Evolutionary conservation across 2,329 filamentous ascomycete genomes (phyloP).

Genomic region (Colletotrichum nymphaeae): DNA sequence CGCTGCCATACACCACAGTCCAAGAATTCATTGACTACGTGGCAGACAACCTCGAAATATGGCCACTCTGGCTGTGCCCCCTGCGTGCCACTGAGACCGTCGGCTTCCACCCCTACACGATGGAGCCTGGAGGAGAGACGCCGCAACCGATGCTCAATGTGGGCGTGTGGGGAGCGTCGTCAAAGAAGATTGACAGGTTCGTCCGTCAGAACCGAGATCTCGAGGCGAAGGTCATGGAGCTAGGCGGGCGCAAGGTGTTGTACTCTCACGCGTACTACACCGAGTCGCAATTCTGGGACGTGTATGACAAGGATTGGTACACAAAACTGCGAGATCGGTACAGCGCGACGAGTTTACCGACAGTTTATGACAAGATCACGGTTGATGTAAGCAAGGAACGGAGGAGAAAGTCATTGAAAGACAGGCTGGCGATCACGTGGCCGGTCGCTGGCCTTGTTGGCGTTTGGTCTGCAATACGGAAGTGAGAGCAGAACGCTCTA

Average conservation of each 20-base stretch:
- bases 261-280: slow-evolving; percentile 78
- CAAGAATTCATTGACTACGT: slow-evolving; percentile 61
- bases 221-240: slow-evolving; percentile 67
- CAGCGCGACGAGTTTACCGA: slow-evolving; percentile 68
- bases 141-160: slow-evolving; percentile 61
- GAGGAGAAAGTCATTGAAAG: not conserved
- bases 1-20: slow-evolving; percentile 56
- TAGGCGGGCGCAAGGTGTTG: slow-evolving; percentile 76
- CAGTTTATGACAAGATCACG: slow-evolving; percentile 76
- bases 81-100: slow-evolving; percentile 55
- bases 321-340: slow-evolving; percentile 68
- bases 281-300: slow-evolving; percentile 75
- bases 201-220: slow-evolving; percentile 68
- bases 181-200: slow-evolving; percentile 55
- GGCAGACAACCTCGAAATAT: slow-evolving; percentile 56
- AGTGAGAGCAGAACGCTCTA: not conserved
- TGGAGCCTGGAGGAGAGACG: slow-evolving; percentile 10
- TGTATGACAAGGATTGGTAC: slow-evolving; percentile 71
- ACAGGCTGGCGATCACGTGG: slow-evolving; percentile 32
- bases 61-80: slow-evolving; percentile 69
- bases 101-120: slow-evolving; percentile 30
- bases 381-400: slow-evolving; percentile 43
- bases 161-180: slow-evolving; percentile 69
- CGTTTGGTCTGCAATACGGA: slow-evolving; percentile 33
- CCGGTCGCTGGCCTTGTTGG: slow-evolving; percentile 34